These are phyloP conservation scores for Myxozyma melibiosi DNA, from an alignment of 805 yeast species.

Conservation along the genomic window DNA sequence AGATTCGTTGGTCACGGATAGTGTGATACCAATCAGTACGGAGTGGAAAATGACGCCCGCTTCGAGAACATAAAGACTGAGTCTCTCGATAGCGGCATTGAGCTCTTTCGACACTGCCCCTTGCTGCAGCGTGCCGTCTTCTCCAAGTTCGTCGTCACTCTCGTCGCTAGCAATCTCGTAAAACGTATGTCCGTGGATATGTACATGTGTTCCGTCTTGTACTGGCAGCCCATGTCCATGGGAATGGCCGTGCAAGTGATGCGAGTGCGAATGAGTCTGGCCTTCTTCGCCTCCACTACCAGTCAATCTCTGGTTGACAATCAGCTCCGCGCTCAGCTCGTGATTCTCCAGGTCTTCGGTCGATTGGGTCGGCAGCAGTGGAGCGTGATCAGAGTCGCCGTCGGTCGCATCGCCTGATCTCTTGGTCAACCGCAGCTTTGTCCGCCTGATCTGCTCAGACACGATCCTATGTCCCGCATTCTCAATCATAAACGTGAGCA, in stretches of 20 bases:
- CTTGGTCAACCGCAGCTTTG: slow-evolving; percentile 1
- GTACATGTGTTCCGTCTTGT: slow-evolving; percentile 1
- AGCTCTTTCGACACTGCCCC: slow-evolving; percentile 1
- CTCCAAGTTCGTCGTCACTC: not conserved
- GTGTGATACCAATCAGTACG: slow-evolving; percentile 68
- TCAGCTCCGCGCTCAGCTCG: not conserved
- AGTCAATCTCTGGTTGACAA: not conserved
- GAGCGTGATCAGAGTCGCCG: not conserved
- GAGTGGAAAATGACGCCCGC: slow-evolving; percentile 77
- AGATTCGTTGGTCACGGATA: slow-evolving; percentile 67
- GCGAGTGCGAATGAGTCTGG: not conserved
- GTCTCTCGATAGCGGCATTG: slow-evolving; percentile 21
- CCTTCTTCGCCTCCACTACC: not conserved
- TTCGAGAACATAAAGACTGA: slow-evolving; percentile 50
- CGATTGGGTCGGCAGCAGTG: not conserved
- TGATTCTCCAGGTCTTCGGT: not conserved
- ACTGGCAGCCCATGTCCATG: not conserved
- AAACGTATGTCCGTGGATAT: slow-evolving; percentile 11
- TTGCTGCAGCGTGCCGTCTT: slow-evolving; percentile 5
- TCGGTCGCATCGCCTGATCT: not conserved
- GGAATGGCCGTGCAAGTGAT: not conserved
- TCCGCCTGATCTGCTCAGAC: slow-evolving; percentile 21
- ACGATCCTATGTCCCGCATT: slow-evolving; percentile 43
- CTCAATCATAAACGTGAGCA: slow-evolving; percentile 57
- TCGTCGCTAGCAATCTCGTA: slow-evolving; percentile 13